These are phyloP conservation scores for Infundibulicybe gibba DNA, from an alignment of 768 basidiomycete species.

Conservation along the genomic window DNA sequence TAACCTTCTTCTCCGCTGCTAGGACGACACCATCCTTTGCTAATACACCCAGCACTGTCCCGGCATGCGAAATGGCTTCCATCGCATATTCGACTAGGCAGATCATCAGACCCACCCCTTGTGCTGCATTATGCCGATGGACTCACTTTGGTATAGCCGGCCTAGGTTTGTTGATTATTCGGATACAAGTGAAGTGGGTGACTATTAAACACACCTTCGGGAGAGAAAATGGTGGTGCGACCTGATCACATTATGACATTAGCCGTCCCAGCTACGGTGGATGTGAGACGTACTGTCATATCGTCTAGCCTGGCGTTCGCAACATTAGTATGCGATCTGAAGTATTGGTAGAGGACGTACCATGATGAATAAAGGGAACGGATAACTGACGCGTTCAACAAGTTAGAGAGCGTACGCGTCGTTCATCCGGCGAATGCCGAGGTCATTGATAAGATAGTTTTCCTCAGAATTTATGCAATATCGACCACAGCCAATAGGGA, in stretches of 20 bases:
- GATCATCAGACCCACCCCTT: conserved; percentile 6
- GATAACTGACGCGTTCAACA: conserved; percentile 43
- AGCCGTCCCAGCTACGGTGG: conserved; percentile 9
- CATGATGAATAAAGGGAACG: conserved; percentile 36
- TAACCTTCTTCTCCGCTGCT: conserved; percentile 97
- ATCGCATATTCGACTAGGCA: conserved; percentile 95
- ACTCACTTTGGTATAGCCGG: conserved; percentile 93
- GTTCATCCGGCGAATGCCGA: conserved; percentile 34
- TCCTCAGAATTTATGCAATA: too few relatives aligned
- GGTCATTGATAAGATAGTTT: not conserved
- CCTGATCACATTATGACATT: conserved; percentile 40
- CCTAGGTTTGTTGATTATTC: conserved; percentile 44
- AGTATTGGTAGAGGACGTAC: conserved; percentile 26
- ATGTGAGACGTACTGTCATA: conserved; percentile 77
- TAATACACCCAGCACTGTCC: conserved; percentile 89
- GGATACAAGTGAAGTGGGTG: not conserved
- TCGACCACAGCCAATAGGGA: too few relatives aligned
- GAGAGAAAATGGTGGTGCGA: conserved; percentile 98
- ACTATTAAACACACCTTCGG: conserved; percentile 78
- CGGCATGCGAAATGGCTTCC: conserved; percentile 97
- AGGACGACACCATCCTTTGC: conserved; percentile 90
- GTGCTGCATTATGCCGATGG: not conserved
- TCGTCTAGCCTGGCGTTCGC: conserved; percentile 68
- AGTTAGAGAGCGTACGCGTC: conserved; percentile 34
- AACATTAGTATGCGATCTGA: not conserved